phyloP scores from a whole-genome alignment of 768 basidiomycete species.

The Phanerochaete carnosa region DNA sequence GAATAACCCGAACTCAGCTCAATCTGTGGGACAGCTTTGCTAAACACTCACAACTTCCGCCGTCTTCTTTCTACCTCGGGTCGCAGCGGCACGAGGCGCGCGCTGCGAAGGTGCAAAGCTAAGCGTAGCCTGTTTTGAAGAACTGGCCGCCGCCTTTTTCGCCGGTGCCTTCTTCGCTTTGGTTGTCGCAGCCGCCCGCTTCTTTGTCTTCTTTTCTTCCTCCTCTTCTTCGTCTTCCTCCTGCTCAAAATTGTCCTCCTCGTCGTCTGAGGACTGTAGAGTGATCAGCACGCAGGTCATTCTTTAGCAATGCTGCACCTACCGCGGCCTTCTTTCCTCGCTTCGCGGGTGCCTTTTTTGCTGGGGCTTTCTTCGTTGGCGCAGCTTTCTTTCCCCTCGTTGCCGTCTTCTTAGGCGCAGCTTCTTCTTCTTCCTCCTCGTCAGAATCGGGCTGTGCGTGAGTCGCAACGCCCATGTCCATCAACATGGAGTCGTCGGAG shows the following conservation, averaged over 20 bases:
- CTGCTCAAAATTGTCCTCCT: conserved; percentile 46
- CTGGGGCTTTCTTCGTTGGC: conserved; percentile 33
- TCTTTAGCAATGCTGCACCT: background rate
- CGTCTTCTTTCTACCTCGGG: conserved; percentile 62
- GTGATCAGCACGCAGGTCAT: background rate
- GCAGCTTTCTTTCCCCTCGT: conserved; percentile 30
- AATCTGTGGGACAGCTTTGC: background rate
- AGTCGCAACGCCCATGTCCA: conserved; percentile 57
- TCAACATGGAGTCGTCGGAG: conserved; percentile 69
- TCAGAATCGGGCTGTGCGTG: conserved; percentile 47
- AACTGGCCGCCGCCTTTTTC: conserved; percentile 37
- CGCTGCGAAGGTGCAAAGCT: conserved; percentile 58
- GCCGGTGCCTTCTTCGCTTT: conserved; percentile 52
- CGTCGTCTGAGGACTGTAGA: conserved; percentile 35
- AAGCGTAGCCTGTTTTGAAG: conserved; percentile 52
- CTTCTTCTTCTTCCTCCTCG: conserved; percentile 48
- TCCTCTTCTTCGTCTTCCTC: conserved; percentile 54
- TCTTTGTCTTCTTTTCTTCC: conserved; percentile 47
- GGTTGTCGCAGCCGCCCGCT: conserved; percentile 46
- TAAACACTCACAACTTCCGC: conserved; percentile 36
- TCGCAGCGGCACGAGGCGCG: conserved; percentile 60
- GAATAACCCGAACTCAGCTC: background rate
- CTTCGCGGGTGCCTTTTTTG: conserved; percentile 38
- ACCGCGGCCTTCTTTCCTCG: conserved; percentile 48
- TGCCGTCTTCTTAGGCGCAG: conserved; percentile 35